These are phyloP conservation scores for Claviceps fusiformis DNA, from an alignment of 2,329 filamentous ascomycete species.

Conservation along the genomic window DNA sequence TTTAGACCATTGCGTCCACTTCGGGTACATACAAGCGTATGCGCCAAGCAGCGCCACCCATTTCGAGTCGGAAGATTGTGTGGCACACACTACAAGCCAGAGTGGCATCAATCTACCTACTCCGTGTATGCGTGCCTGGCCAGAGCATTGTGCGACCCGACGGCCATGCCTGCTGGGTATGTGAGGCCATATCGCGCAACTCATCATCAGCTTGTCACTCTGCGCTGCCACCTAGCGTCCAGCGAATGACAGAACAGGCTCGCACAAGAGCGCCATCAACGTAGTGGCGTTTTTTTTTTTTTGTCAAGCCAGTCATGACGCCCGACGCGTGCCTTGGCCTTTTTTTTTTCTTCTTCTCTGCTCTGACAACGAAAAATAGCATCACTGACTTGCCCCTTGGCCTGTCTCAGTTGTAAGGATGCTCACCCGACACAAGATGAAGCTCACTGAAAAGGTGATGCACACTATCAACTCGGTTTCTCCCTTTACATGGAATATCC, in stretches of 20 bases:
- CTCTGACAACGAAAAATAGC: neutral
- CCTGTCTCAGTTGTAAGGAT: constrained; percentile 2
- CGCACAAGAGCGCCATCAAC: neutral
- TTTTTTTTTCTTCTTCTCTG: too few species aligned
- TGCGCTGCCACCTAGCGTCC: neutral
- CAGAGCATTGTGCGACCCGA: neutral
- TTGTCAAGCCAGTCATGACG: neutral
- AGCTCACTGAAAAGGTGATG: neutral
- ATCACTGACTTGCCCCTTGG: neutral
- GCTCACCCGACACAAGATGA: neutral
- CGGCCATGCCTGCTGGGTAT: neutral
- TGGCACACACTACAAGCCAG: neutral
- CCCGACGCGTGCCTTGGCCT: neutral
- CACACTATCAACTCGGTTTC: neutral
- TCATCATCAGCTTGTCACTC: neutral
- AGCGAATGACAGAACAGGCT: neutral
- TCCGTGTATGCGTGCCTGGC: neutral
- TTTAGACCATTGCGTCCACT: neutral
- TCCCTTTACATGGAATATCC: neutral
- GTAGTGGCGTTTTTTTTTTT: neutral
- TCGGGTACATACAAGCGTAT: constrained; percentile 3
- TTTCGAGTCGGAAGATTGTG: neutral
- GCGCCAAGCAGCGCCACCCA: constrained; percentile 2
- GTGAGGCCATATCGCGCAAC: neutral
- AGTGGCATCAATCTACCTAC: neutral